These are phyloP conservation scores for Sphaerulina populicola DNA, from an alignment of 2,329 filamentous ascomycete species.

Conservation along the genomic window DNA sequence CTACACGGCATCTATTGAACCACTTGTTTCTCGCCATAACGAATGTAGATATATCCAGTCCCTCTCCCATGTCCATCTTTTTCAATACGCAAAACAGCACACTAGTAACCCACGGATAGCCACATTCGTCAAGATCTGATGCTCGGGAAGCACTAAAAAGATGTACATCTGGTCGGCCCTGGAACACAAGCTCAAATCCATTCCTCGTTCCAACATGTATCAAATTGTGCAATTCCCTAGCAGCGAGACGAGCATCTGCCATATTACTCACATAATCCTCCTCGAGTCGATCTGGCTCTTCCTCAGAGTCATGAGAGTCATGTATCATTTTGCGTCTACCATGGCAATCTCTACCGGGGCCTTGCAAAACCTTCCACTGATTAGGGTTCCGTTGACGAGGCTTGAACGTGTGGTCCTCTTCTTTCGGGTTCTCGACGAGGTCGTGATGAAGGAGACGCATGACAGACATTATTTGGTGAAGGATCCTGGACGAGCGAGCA, in stretches of 20 bases:
- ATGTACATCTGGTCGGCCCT: too few relatives aligned
- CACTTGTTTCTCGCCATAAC: too few relatives aligned
- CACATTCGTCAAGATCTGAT: too few relatives aligned
- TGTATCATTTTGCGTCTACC: background rate
- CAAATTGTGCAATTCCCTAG: slow-evolving; percentile 4
- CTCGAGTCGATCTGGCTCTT: background rate
- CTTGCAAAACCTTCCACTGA: background rate
- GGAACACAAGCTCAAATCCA: background rate
- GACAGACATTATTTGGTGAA: slow-evolving; percentile 3
- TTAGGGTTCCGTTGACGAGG: slow-evolving; percentile 1
- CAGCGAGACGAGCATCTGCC: slow-evolving; percentile 3
- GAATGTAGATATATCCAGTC: too few relatives aligned
- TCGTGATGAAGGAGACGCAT: slow-evolving; percentile 3
- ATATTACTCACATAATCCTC: background rate
- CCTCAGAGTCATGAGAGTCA: background rate
- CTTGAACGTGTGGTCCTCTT: slow-evolving; percentile 5
- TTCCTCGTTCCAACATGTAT: background rate
- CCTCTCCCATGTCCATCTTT: too few relatives aligned
- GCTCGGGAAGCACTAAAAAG: too few relatives aligned
- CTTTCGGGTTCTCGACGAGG: slow-evolving; percentile 2
- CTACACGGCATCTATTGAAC: too few relatives aligned
- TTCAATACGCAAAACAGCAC: too few relatives aligned
- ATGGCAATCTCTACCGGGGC: background rate
- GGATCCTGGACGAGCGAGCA: background rate
- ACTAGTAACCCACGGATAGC: too few relatives aligned